Conservation (phyloP, 2,329 filamentous ascomycete genomes). For the Thelonectria rubi region DNA sequence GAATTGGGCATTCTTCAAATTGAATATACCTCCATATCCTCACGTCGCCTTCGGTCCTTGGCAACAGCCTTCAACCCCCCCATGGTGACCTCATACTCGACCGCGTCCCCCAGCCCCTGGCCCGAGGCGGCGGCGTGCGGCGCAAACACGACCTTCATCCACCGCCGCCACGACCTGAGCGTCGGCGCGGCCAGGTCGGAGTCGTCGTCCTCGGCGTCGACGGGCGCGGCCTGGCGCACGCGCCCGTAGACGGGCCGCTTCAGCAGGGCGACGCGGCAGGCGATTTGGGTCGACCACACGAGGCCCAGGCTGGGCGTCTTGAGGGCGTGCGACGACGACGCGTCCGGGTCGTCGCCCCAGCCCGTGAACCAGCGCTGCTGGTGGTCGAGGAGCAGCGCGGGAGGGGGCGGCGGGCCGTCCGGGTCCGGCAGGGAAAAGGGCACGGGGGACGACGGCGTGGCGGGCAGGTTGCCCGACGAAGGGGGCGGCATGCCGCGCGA, state of each 20-base stretch:
- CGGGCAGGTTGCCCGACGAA: conserved; percentile 43
- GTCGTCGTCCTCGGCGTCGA: conserved; percentile 47
- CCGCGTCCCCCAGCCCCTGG: conserved; percentile 58
- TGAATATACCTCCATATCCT: background rate
- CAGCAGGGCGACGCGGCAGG: conserved; percentile 81
- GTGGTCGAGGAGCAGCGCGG: conserved; percentile 79
- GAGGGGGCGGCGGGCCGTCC: conserved; percentile 48
- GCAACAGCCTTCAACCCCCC: conserved; percentile 63
- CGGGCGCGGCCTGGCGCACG: conserved; percentile 48
- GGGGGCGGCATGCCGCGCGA: conserved; percentile 52
- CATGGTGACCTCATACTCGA: conserved; percentile 79
- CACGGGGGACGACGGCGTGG: conserved; percentile 52
- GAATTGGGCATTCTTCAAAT: no score
- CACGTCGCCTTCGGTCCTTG: conserved; percentile 12
- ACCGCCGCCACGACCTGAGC: conserved; percentile 72
- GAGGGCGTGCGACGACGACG: conserved; percentile 55
- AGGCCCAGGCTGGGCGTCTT: conserved; percentile 91
- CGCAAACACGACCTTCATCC: conserved; percentile 90
- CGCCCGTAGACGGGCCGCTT: conserved; percentile 69
- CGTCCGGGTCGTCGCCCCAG: conserved; percentile 81
- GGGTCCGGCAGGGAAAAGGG: conserved; percentile 45
- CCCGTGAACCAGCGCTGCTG: conserved; percentile 96
- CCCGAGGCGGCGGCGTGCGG: conserved; percentile 71
- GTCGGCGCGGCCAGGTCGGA: conserved; percentile 55
- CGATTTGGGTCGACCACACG: conserved; percentile 90